Conservation (phyloP, 176 grass and related monocot species). For the Zea mays region Zm-B73-REFERENCE-NAM-5.0 NC_050096.1:265540501-265541000, state of each 20-base stretch:
- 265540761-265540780: background rate
- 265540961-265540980: background rate
- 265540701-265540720: background rate
- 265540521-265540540: background rate
- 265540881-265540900: background rate
- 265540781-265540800: background rate
- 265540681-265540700: background rate
- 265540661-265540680: background rate
- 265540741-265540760: background rate
- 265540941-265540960: background rate
- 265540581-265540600: background rate
- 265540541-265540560: background rate
- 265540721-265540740: background rate
- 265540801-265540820: no score
- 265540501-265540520: background rate
- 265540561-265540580: background rate
- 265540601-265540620: constrained; percentile 3
- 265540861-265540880: no score
- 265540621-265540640: background rate
- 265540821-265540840: no score
- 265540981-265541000: background rate
- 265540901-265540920: background rate
- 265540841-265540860: no score
- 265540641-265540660: background rate
- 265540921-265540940: background rate